A percentile compares a stretch with the other conserved stretches of the same genome.
These are phyloP conservation scores for Striga hermonthica DNA, from an alignment of 305 asterid genomes.

Conservation along the genomic window DNA sequence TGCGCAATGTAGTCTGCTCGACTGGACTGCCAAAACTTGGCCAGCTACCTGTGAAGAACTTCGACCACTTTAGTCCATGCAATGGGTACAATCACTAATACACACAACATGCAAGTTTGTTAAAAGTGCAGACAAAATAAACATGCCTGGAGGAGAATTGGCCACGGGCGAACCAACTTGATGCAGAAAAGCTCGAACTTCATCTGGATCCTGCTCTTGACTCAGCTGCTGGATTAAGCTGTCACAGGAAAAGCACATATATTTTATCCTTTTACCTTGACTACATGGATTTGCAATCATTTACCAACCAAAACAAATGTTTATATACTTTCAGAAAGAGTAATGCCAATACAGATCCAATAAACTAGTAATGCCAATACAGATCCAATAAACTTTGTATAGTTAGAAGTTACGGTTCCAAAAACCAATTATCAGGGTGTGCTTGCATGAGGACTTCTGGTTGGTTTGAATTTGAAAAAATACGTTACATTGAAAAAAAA, in stretches of 20 bases:
- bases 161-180: slow-evolving; percentile 80
- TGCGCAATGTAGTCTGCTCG: slow-evolving; percentile 59
- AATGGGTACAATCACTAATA: slow-evolving; percentile 18
- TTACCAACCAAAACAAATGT: background rate
- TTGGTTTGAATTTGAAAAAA: too few species aligned
- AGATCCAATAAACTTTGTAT: too few species aligned
- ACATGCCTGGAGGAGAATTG: slow-evolving; percentile 86
- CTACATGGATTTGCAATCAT: slow-evolving; percentile 6
- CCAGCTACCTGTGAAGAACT: slow-evolving; percentile 66
- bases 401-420: too few species aligned
- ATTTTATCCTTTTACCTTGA: background rate
- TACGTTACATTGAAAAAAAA: too few species aligned
- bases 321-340: too few species aligned
- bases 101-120: slow-evolving; percentile 18
- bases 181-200: slow-evolving; percentile 56
- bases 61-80: slow-evolving; percentile 15
- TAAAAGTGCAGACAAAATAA: slow-evolving; percentile 10
- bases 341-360: too few species aligned
- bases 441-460: too few species aligned
- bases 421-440: too few species aligned
- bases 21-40: slow-evolving; percentile 80
- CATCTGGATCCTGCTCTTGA: slow-evolving; percentile 84
- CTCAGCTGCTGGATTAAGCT: slow-evolving; percentile 85
- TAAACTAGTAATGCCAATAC: too few species aligned
- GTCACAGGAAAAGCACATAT: slow-evolving; percentile 24